Evolutionary conservation across 2,329 filamentous ascomycete genomes (phyloP), one percentile per base, ranked within the genome.

Genomic region (Bipolaris bicolor): DNA sequence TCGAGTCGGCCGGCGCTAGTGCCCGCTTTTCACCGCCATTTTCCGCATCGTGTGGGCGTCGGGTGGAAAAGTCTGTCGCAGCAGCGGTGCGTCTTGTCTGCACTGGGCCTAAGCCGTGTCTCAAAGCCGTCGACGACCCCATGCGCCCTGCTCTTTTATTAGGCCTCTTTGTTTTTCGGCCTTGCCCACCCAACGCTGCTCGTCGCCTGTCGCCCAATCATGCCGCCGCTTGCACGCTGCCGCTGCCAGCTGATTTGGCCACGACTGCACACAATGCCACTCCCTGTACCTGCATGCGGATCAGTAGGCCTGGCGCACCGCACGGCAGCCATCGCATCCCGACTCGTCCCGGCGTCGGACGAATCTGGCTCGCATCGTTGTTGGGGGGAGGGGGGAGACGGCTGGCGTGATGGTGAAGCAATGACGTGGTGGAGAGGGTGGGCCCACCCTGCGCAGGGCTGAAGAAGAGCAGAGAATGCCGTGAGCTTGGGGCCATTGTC

Each of bases 11-110:
- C 48, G 48, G 53, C 48, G 53, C 57, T 59, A 59, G 57, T 46
- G 52, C 53, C 57, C 53, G 57, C 57, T 57, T 43, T 45, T 47
- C 57, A 59, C 61, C 61, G 61, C 61, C 49, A 60, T 57, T 64
- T 61, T 49, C 40, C 52, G 49, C 48, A 37, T 37, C 24, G 20
- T 41, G 33, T 55, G 40, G 39, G 18, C 26, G 7, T 26, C 33
- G 44, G 55, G 20, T 47, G 53, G 29, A 57, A 56, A 59, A 52
- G 53, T 57, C 53, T 57, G 53, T 40, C 43, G 16, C 37, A 44
- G 59, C 37, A 40, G 59, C 55, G 47, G 57, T 51, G 53, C 57
- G 40, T 54, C 45, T 52, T 48, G 43, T 41, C 40, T 18, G 15
- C 18, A 36, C 41, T 39, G 5, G 37, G 49, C 13, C 51, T 49